These are phyloP conservation scores for Pseudocercospora vitis DNA, from an alignment of 2,329 filamentous ascomycete genomes.

Conservation along the genomic window DNA sequence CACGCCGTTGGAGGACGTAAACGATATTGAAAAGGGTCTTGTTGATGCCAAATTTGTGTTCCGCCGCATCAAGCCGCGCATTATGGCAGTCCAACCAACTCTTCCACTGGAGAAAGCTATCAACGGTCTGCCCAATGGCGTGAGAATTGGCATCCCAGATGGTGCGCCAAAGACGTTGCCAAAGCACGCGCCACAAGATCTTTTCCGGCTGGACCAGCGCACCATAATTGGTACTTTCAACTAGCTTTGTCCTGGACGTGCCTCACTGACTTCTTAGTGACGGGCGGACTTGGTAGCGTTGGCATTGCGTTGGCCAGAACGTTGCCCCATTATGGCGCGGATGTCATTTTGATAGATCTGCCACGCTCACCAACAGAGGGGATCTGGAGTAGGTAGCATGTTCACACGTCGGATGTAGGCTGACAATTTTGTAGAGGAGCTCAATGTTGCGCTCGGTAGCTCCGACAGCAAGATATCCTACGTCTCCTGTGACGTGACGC, in stretches of 20 bases:
- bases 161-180: background rate
- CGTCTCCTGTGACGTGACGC: slow-evolving; percentile 9
- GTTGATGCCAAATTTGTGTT: background rate
- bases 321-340: slow-evolving; percentile 7
- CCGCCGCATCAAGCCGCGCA: background rate
- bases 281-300: slow-evolving; percentile 13
- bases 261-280: slow-evolving; percentile 6
- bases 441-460: background rate
- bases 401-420: background rate
- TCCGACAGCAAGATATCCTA: slow-evolving; percentile 1
- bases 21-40: background rate
- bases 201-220: slow-evolving; percentile 7
- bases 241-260: background rate
- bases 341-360: slow-evolving; percentile 8
- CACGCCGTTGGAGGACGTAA: background rate
- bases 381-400: background rate
- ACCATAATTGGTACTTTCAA: slow-evolving; percentile 1
- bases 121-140: slow-evolving; percentile 3
- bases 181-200: background rate
- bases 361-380: background rate
- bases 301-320: slow-evolving; percentile 5
- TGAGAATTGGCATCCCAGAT: background rate
- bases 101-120: background rate
- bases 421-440: background rate
- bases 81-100: background rate